These are phyloP conservation scores for Cyclotella distinguenda DNA, from an alignment of 108 stramenopile genomes.

Conservation along the genomic window DNA sequence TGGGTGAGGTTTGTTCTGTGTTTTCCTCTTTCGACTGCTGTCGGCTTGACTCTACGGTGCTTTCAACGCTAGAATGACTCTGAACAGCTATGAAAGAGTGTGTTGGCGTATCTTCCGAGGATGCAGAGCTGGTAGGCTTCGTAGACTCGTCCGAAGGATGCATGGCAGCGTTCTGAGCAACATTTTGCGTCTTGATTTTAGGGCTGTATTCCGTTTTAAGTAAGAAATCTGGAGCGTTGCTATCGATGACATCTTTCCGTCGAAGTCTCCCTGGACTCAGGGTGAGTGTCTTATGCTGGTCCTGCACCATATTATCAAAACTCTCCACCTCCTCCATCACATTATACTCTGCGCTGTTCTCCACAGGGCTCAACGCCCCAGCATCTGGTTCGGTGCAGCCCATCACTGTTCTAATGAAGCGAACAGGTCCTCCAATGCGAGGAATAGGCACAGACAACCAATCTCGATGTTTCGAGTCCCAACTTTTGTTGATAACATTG, in stretches of 20 bases:
- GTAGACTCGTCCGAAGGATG: conserved; percentile 24
- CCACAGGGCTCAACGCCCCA: conserved; percentile 31
- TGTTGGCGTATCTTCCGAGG: conserved; percentile 6
- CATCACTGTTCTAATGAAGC: conserved; percentile 62
- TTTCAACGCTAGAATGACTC: conserved; percentile 9
- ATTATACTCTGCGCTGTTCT: conserved; percentile 6
- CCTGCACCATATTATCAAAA: conserved; percentile 12
- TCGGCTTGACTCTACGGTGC: not conserved
- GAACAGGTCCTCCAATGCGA: conserved; percentile 58
- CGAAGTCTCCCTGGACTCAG: conserved; percentile 1
- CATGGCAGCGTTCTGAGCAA: not conserved
- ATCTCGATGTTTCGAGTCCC: conserved; percentile 82
- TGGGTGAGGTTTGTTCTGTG: conserved; percentile 3
- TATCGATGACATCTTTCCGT: conserved; percentile 1
- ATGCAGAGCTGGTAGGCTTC: not conserved
- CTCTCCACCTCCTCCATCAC: conserved; percentile 12
- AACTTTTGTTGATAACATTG: conserved; percentile 78
- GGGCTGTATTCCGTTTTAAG: not conserved
- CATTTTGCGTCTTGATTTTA: not conserved
- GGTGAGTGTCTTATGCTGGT: not conserved
- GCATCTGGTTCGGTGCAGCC: conserved; percentile 60
- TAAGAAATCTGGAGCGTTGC: not conserved
- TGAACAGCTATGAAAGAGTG: conserved; percentile 6
- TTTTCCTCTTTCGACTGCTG: conserved; percentile 7
- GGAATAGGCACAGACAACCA: conserved; percentile 78